phyloP scores from a whole-genome alignment of 768 basidiomycete genomes.

The Neoboletus magnificus region DNA sequence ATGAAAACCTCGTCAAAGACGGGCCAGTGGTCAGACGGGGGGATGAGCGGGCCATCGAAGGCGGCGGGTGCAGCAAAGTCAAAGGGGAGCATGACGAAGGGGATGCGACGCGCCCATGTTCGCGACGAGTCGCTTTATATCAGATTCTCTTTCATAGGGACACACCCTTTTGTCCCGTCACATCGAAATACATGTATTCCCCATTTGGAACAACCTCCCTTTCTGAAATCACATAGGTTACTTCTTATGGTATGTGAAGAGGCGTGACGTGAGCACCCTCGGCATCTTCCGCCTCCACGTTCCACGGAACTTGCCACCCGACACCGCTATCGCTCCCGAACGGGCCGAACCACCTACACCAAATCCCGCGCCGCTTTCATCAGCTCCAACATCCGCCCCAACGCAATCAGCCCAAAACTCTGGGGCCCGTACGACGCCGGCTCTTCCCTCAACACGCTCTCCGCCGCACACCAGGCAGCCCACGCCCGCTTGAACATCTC shows the following conservation, averaged over 20 bases:
- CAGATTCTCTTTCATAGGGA: not conserved
- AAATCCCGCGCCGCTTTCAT: constrained; percentile 26
- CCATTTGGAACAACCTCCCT: constrained; percentile 16
- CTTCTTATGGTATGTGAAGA: constrained; percentile 13
- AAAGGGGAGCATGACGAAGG: constrained; percentile 17
- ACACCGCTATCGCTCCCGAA: not conserved
- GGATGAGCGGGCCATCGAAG: constrained; percentile 14
- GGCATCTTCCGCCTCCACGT: constrained; percentile 27
- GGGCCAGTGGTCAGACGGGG: constrained; percentile 22
- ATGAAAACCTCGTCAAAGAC: constrained; percentile 19
- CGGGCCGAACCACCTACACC: not conserved
- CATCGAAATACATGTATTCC: constrained; percentile 17
- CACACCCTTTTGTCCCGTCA: constrained; percentile 24
- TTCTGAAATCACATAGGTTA: constrained; percentile 28
- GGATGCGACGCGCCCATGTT: constrained; percentile 1
- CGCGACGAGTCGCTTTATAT: constrained; percentile 23
- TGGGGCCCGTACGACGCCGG: constrained; percentile 36
- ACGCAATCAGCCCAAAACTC: constrained; percentile 45
- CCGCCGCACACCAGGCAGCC: constrained; percentile 43
- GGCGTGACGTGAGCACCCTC: not conserved
- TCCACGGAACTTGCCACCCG: constrained; percentile 2
- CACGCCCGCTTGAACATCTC: constrained; percentile 39
- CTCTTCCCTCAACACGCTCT: constrained; percentile 24
- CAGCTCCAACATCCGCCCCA: constrained; percentile 41
- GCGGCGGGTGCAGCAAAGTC: not conserved